Evolutionary conservation across 192 early-diverging fungal genomes (phyloP), one percentile per base, ranked within the genome.

Genomic region (Mortierella claussenii): DNA sequence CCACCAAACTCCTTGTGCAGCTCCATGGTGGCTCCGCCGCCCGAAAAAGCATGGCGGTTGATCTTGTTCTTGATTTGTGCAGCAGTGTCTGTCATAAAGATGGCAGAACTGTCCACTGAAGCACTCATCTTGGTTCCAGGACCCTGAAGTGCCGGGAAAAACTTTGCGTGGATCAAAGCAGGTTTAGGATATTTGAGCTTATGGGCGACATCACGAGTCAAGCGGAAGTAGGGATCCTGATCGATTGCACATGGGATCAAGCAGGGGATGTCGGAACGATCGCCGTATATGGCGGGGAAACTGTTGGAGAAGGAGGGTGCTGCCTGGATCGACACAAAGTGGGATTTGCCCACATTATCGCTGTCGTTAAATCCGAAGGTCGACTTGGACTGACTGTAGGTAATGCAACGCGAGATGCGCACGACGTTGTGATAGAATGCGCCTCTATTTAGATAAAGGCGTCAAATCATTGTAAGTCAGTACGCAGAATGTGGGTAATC

Each of bases 211-310:
- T 99, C 97, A 60, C 97, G 89, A 0, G 97, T 97, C 46, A 99
- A 82, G 8, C 97, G 89, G 88, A 99, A 99, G 83, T 99, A 99
- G 50, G 97, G 97, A 73, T 99, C 97, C 81, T 99, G 97, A 79
- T 99, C 97, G 75, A 99, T 97, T 45, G 95, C 96, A 69, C 96
- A 98, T 24, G 97, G 97, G 65, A 99, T 98, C 82, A 99, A 82
- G 76, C 94, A 96, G 5, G 97, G 96, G 63, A 98, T 90, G 67
- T 99, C 95, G 42, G 79, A 86, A 67, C 92, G 93, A 21, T 70
- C 69, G 28, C 97, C 97, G 85, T 98, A 99, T 55, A 99, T 99
- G 50, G 92, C 87, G 17, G 96, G 96, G 86, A 99, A 99, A 5
- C 91, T 84, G 80, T 94, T 97, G 66, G 94, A 95, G 73, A 99